Evolutionary conservation across 441 rosid species (phyloP).

Genomic region (Biscutella laevigata): DNA sequence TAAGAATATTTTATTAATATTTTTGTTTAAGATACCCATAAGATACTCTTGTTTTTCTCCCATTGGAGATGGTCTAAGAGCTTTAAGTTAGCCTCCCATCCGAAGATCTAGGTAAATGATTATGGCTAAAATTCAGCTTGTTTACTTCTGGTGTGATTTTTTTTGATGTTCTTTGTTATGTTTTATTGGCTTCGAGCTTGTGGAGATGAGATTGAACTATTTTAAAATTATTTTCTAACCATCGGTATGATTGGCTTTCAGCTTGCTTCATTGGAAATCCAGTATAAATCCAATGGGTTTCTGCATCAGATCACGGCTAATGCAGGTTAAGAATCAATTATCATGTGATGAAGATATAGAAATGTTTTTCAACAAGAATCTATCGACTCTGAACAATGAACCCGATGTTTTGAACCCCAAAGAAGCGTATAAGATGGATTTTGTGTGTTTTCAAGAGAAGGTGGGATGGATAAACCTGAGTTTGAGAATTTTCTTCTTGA

Average conservation of each 20-base stretch:
- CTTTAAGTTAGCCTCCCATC: not conserved
- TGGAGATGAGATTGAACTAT: not conserved
- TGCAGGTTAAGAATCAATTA: slow-evolving; percentile 59
- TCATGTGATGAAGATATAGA: slow-evolving; percentile 67
- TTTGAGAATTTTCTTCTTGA: slow-evolving; percentile 84
- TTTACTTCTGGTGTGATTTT: slow-evolving; percentile 5
- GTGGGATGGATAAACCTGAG: slow-evolving; percentile 57
- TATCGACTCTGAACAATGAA: slow-evolving; percentile 53
- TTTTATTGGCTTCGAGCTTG: not conserved
- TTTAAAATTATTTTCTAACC: slow-evolving; percentile 10
- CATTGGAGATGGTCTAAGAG: no score
- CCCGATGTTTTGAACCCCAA: slow-evolving; percentile 65
- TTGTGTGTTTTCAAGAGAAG: slow-evolving; percentile 82
- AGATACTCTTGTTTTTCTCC: no score
- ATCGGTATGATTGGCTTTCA: slow-evolving; percentile 31
- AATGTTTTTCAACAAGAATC: slow-evolving; percentile 58
- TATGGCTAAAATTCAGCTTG: not conserved
- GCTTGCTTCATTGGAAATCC: slow-evolving; percentile 40
- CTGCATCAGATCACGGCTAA: slow-evolving; percentile 42
- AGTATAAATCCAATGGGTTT: slow-evolving; percentile 30
- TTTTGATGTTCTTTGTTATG: not conserved
- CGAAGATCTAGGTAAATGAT: not conserved
- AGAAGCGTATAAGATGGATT: slow-evolving; percentile 86
- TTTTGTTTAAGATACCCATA: no score
- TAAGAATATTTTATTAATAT: no score